These are phyloP conservation scores for Vaccinium myrtillus DNA, from an alignment of 148 eudicot species.

Conservation along the genomic window DNA sequence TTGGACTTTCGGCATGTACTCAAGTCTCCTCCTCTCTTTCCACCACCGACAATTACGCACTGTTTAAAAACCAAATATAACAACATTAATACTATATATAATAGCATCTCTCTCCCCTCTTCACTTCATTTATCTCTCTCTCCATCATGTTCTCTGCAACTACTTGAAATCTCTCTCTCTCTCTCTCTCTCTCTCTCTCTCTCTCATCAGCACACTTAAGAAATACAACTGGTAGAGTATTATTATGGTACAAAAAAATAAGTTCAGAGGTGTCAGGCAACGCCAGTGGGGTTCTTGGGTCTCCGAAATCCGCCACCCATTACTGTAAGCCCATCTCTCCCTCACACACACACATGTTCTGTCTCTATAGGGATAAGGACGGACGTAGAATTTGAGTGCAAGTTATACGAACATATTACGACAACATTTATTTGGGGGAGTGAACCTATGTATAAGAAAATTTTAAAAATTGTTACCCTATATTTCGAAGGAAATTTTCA, in stretches of 20 bases:
- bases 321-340: slow-evolving; percentile 44
- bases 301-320: slow-evolving; percentile 88
- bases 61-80: background rate
- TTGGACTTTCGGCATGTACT: background rate
- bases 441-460: too few relatives aligned
- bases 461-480: too few relatives aligned
- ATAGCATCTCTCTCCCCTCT: background rate
- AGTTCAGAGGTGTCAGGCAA: slow-evolving; percentile 95
- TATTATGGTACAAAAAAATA: slow-evolving; percentile 64
- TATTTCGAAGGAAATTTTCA: too few relatives aligned
- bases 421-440: too few relatives aligned
- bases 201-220: background rate
- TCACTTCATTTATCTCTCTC: background rate
- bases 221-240: too few relatives aligned
- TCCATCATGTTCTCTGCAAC: background rate
- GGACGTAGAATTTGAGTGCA: too few relatives aligned
- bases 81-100: background rate
- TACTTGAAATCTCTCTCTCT: too few relatives aligned
- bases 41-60: background rate
- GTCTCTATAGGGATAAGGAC: too few relatives aligned
- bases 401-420: too few relatives aligned
- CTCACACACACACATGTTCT: background rate
- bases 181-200: slow-evolving; percentile 9
- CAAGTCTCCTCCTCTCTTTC: background rate
- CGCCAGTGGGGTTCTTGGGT: slow-evolving; percentile 99